Evolutionary conservation across 306 rosid species (phyloP).

Genomic region (Fragaria vesca): DNA sequence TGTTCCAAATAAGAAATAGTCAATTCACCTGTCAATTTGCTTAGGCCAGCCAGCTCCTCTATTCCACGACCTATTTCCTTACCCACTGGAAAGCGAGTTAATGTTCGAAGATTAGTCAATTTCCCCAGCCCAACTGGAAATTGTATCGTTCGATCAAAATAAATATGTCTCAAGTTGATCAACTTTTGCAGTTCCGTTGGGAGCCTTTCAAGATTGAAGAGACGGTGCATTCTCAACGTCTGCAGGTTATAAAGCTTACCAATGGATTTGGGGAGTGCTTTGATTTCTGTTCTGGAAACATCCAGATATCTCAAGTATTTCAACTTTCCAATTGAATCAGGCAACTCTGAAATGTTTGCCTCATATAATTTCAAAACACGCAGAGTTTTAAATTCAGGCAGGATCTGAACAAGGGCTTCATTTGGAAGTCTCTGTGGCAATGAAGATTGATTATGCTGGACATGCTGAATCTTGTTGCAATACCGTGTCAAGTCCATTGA

Average conservation of each 20-base stretch:
- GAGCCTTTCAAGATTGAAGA: background rate
- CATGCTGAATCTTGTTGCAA: too few relatives aligned
- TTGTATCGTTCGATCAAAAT: background rate
- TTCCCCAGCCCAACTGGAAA: background rate
- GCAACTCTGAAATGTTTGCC: background rate
- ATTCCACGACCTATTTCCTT: background rate
- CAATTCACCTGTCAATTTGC: background rate
- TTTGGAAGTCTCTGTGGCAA: too few relatives aligned
- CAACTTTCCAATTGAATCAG: constrained; percentile 10
- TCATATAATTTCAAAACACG: constrained; percentile 9
- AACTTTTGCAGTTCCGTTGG: background rate
- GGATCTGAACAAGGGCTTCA: background rate
- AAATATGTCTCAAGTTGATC: background rate
- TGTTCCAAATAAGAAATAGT: background rate
- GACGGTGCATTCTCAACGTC: background rate
- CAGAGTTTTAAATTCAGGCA: constrained; percentile 3
- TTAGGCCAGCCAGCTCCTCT: background rate
- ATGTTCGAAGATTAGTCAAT: background rate
- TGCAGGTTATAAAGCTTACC: background rate
- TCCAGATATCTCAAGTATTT: constrained; percentile 17
- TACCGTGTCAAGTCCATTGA: background rate
- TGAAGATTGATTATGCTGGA: too few relatives aligned
- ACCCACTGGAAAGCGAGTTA: background rate
- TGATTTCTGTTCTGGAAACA: constrained; percentile 7
- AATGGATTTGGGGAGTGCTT: background rate